phyloP scores from a whole-genome alignment of 257 asterid species.

The Solanum rostratum region DNA sequence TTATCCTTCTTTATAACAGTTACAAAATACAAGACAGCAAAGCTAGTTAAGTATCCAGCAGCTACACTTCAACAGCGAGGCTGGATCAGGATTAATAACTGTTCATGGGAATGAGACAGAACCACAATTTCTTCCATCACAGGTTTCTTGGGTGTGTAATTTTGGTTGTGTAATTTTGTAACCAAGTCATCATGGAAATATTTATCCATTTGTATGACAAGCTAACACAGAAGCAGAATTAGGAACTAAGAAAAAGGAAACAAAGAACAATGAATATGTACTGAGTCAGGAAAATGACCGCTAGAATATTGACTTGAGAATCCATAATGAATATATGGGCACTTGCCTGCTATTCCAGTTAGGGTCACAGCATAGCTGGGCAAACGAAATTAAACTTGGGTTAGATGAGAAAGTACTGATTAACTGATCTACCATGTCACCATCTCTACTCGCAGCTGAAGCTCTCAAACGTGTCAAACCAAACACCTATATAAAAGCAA shows the following conservation, averaged over 20 bases:
- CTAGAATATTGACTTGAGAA: neutral
- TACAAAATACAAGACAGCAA: neutral
- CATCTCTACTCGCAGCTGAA: constrained; percentile 28
- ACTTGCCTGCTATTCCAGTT: constrained; percentile 69
- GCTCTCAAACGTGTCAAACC: constrained; percentile 50
- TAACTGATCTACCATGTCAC: constrained; percentile 73
- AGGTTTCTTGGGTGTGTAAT: neutral
- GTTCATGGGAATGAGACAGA: neutral
- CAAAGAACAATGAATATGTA: neutral
- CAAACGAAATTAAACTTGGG: constrained; percentile 93
- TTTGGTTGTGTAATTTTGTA: neutral
- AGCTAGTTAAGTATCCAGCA: neutral
- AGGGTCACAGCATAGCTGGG: constrained; percentile 78
- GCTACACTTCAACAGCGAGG: neutral
- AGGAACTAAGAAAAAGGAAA: neutral
- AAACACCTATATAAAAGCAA: constrained; percentile 44
- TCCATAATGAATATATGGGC: neutral
- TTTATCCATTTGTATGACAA: neutral
- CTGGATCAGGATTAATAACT: neutral
- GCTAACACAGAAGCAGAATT: neutral
- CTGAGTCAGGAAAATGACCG: neutral
- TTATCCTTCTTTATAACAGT: neutral
- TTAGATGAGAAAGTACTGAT: constrained; percentile 87
- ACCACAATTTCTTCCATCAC: neutral
- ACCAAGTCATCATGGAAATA: neutral